Evolutionary conservation across 164 flowering plant species (phyloP).

Genomic region (Macadamia integrifolia): DNA sequence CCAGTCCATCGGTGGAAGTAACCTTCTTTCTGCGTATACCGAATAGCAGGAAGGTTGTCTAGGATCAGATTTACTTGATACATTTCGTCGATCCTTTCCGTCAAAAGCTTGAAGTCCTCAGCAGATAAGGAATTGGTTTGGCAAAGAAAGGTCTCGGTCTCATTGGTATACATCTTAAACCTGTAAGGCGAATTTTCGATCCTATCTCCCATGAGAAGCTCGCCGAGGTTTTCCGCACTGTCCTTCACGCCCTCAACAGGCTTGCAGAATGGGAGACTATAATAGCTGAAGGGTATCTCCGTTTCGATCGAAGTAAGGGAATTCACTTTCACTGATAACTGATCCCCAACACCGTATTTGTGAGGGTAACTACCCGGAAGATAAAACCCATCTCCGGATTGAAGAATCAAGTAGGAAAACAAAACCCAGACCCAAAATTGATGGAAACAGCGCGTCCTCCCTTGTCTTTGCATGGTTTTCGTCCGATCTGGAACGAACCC

Average conservation of each 20-base stretch:
- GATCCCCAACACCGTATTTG: constrained; percentile 3
- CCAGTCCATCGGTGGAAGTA: constrained; percentile 15
- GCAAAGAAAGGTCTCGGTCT: constrained; percentile 13
- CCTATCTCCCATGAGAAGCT: constrained; percentile 19
- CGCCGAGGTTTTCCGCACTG: constrained; percentile 21
- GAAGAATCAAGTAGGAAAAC: not conserved
- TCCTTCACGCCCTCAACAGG: constrained; percentile 15
- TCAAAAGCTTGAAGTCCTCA: constrained; percentile 10
- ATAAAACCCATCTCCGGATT: constrained; percentile 16
- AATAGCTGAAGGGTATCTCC: constrained; percentile 19
- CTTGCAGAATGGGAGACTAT: constrained; percentile 20
- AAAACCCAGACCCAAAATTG: not conserved
- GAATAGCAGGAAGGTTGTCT: constrained; percentile 17
- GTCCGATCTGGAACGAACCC: constrained; percentile 14
- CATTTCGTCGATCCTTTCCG: constrained; percentile 16
- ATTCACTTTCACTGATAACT: constrained; percentile 14
- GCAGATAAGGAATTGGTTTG: constrained; percentile 4
- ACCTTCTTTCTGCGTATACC: constrained; percentile 16
- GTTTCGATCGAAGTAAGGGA: constrained; percentile 18
- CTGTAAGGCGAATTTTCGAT: constrained; percentile 19
- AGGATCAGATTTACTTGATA: constrained; percentile 22
- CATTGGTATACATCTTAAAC: constrained; percentile 9
- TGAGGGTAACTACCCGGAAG: constrained; percentile 18
- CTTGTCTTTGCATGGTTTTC: not conserved
- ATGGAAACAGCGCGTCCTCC: not conserved